Percentiles rank a stretch among this genome's conserved stretches.
Conservation (phyloP, 164 flowering plant genomes). For the Vitis rupestris region DNA sequence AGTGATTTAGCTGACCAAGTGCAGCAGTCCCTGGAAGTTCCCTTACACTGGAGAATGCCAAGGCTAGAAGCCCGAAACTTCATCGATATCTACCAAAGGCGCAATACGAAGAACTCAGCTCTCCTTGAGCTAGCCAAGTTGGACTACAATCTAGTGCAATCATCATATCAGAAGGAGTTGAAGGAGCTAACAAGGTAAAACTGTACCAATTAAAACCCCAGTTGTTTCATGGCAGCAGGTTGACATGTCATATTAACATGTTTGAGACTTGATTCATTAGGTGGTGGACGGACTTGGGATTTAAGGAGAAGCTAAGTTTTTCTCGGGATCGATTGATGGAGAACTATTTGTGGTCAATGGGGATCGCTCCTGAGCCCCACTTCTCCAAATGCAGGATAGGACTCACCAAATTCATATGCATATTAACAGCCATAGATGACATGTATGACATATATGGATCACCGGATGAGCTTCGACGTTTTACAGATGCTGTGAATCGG, state of each 20-base stretch:
- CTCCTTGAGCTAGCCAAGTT: conserved; percentile 28
- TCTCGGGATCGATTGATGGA: conserved; percentile 34
- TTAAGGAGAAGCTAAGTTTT: conserved; percentile 15
- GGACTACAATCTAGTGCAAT: conserved; percentile 31
- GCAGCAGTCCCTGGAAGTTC: conserved; percentile 15
- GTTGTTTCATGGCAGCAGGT: not conserved
- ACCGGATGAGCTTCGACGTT: conserved; percentile 25
- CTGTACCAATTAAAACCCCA: not conserved
- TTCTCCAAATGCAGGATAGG: conserved; percentile 15
- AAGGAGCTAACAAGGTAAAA: conserved; percentile 18
- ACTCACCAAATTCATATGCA: conserved; percentile 17
- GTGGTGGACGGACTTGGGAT: conserved; percentile 28
- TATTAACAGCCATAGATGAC: conserved; percentile 26
- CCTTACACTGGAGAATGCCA: conserved; percentile 25
- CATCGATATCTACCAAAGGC: conserved; percentile 16
- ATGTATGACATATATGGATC: conserved; percentile 34
- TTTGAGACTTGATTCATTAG: conserved; percentile 3
- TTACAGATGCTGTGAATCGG: conserved; percentile 28
- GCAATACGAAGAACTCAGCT: not conserved
- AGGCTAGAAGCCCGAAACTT: conserved; percentile 21
- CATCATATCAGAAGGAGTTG: conserved; percentile 20
- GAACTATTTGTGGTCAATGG: conserved; percentile 26
- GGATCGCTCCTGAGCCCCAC: conserved; percentile 12
- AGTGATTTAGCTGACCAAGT: not conserved
- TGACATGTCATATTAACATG: not conserved